Evolutionary conservation across 2,329 filamentous ascomycete genomes (phyloP), one percentile per base, ranked within the genome.

Genomic region (Fusarium avenaceum): DNA sequence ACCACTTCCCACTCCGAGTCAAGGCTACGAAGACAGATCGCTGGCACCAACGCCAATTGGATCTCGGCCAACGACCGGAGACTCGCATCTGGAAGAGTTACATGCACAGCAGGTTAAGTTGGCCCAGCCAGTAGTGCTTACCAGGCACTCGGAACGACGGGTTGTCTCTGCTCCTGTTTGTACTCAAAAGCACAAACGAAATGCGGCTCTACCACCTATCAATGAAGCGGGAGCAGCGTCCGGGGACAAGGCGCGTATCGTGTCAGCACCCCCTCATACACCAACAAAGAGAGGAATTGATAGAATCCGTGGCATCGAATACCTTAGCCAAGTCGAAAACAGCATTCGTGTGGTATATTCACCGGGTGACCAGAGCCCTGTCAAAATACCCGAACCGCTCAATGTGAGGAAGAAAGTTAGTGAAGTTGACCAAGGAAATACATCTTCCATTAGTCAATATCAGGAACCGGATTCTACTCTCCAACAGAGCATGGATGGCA

Each of bases 271-370:
- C 17, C 77, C 80, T 14, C 75, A 80, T 45, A 77, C 76, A 11
- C 71, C 73, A n/a, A 69, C 72, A 15, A 78, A 69, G 63, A 72
- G 64, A 45, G 65, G 66, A 15, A 67, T 65, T 43, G 80, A 81
- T n/a, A 74, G 73, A 53, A 75, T 76, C 40, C 76, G 71, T 15
- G 80, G 78, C 14, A 70, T 86, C 8, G 80, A 84, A 26, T 84
- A 82, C 67, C 74, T 87, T 9, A 79, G 80, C 48, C 79, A 77
- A 32, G 80, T 81, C 4, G 81, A 84, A 57, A 81, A 85, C 49
- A 87, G 85, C 1, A 88, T 88, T 70, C 83, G 85, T 7, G 75
- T 88, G 7, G 86, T 88, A n/a, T 77, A 83, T 58, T 85, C 85
- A 4, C 82, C 84, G 5, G 79, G 79, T 3, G 75, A 74, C 4